These are phyloP conservation scores for Scheffersomyces stambukii DNA, from an alignment of 1,139 yeast species.

Conservation along the genomic window DNA sequence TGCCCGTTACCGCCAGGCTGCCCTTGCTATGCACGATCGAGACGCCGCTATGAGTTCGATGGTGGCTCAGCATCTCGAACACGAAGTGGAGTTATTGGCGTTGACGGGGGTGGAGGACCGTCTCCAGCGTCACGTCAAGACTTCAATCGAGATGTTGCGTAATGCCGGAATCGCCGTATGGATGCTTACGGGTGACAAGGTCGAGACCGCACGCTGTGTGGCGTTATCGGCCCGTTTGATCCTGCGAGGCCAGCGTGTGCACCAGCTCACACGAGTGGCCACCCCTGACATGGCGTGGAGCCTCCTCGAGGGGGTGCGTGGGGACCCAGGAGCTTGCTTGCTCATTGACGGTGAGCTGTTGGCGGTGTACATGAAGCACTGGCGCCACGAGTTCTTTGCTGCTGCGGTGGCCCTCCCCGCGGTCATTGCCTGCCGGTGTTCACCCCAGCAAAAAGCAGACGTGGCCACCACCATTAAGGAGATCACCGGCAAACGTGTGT, in stretches of 20 bases:
- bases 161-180: slow-evolving; percentile 97
- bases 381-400: slow-evolving; percentile 67
- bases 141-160: slow-evolving; percentile 84
- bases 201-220: slow-evolving; percentile 96
- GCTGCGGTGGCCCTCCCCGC: slow-evolving; percentile 79
- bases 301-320: slow-evolving; percentile 65
- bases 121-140: slow-evolving; percentile 83
- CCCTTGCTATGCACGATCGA: slow-evolving; percentile 73
- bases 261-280: slow-evolving; percentile 66
- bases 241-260: slow-evolving; percentile 90
- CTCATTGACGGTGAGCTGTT: slow-evolving; percentile 94
- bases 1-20: slow-evolving; percentile 64
- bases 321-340: slow-evolving; percentile 70
- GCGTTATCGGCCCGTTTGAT: slow-evolving; percentile 91
- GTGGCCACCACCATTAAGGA: slow-evolving; percentile 77
- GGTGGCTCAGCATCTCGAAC: slow-evolving; percentile 68
- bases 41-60: slow-evolving; percentile 70
- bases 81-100: slow-evolving; percentile 81
- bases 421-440: slow-evolving; percentile 95
- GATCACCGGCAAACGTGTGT: slow-evolving; percentile 81
- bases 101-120: slow-evolving; percentile 97
- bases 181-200: slow-evolving; percentile 99
- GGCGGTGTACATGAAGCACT: slow-evolving; percentile 60
- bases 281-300: slow-evolving; percentile 64
- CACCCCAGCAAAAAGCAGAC: slow-evolving; percentile 98